Base-by-base conservation (phyloP, 2,329 filamentous ascomycete species). In the Drechslera avenae region DNA sequence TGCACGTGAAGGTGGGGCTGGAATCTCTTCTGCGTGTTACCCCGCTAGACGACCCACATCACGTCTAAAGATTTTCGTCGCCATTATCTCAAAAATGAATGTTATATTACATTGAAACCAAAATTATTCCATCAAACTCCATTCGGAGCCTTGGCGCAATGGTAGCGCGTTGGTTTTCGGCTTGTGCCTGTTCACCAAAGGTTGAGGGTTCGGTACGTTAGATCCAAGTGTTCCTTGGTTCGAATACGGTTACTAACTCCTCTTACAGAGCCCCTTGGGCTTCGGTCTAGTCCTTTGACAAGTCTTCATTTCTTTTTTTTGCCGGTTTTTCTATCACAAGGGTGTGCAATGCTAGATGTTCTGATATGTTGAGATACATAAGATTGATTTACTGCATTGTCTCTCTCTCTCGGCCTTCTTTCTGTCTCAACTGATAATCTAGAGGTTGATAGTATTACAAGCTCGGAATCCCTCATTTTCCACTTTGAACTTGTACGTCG, bases 101-200 rank as follows among this genome's bases (percentile, higher is more conserved):
- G n/a, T n/a, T 50, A 40, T 35, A 2, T 4, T 0, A 14, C 42
- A 19, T 31, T 0, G 5, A 23, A 14, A 14, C 4, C 0, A 0
- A 8, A 16, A 9, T 13, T 17, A 8, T 34, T 40, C 0, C 16
- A 57, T 57, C 51, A 41, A 52, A 34, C 41, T 9, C 17, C 19
- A 7, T 10, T 18, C n/a, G 57, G 57, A 52, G 54, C 47, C 45
- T 64, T 64, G 61, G 61, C 61, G 61, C 61, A 64, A 64, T 64
- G 61, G 61, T 62, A 62, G 57, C 60, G 61, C 61, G 61, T 63
- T 64, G 61, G 61, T 64, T 64, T 64, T 64, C 61, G 61, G 61
- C 44, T 21, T 40, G 14, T 37, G 35, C 42, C 36, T 50, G 55
- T 52, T 41, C 60, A 64, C 61, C 61, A 64, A 62, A 64, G 61